Base-by-base conservation (phyloP, 164 flowering plant genomes). In the Annona cherimola region DNA sequence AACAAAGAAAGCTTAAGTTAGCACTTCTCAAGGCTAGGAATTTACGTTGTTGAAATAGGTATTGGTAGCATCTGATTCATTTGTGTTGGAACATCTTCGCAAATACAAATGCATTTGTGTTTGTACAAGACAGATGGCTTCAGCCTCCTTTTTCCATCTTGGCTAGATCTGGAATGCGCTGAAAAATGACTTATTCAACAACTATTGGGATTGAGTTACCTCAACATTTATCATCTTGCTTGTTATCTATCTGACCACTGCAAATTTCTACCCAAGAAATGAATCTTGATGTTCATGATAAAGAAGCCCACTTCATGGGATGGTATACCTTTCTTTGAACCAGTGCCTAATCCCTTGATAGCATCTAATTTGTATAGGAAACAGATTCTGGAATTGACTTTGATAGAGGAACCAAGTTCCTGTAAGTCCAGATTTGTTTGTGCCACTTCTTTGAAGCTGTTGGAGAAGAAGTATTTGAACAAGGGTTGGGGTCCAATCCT, bases 1-100 rank as follows among this genome's bases (percentile, higher is more conserved):
- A 85, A 61, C 85, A 85, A 61, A 83, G 73, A 69, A 83, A 74
- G 72, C 86, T 88, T 50, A 76, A 55, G 59, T 73, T 76, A 3
- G 76, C 83, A 75, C 81, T 90, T 71, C 75, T 71, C 18, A 44
- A 69, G 59, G 87, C 86, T 45, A 77, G 79, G 72, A 42, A 74
- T 65, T 73, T 81, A 67, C 76, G 70, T 6, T 74, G 5, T 40
- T 68, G 45, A 71, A 16, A 43, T 45, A 14, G 54, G 66, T 14
- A 42, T 11, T 61, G 69, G 5, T 18, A 42, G 44, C 50, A 64
- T 39, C 65, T 18, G 3, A 41, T n/a, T 43, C 4, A 16, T 66
- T 18, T 5, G 16, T 40, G 14, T 64, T 11, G 67, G 41, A 64
- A 64, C 5, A 8, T 40, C 43, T 64, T 20, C 26, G 35, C 35